Base-by-base conservation (phyloP, 2,329 filamentous ascomycete species). In the Aspergillus floridensis region DNA sequence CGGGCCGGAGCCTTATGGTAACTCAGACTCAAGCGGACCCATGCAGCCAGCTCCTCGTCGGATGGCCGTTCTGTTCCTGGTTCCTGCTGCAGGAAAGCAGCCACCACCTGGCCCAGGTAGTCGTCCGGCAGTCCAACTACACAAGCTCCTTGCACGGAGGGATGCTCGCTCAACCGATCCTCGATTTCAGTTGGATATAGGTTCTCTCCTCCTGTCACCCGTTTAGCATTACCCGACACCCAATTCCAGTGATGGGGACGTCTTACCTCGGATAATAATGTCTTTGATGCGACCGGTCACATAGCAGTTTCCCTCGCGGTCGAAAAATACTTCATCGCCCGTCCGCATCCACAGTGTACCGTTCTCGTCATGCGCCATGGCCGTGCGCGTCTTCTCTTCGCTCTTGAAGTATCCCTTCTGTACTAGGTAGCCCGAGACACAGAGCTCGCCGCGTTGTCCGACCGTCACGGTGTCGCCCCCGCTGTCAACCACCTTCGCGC, bases 201-300 rank as follows among this genome's bases (percentile, higher is more conserved):
- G 72, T 89, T 89, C 71, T 89, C 87, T 52, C 86, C 87, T 53
- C 86, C 32, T 35, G 14, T 16, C 12, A 4, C 14, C 14, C 14
- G 4, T 0, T 35, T 35, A 35, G 32, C 32, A 16, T 29, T 29
- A 35, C 14, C 32, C 10, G 32, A 12, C 32, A 35, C 11, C 32
- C 32, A 35, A 5, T 5, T 84, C 81, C 81, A 26, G 29, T 10
- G 59, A 26, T 14, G 4, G 22, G 4, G 11, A 5, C 5, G 59
- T 68, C 24, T 63, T 63, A 71, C 86, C 88, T 68, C 88, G 78
- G 60, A 91, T 91, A 57, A 91, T 90, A 38, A 91, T 88, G 62
- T 91, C 88, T 76, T 91, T 91, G 74, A 90, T 89, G 16, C 88
- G 78, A 0, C 88, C 88, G 0, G 88, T 91, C 65, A 91, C 90